Evolutionary conservation across 495 filamentous ascomycete genomes (phyloP).

Genomic region (Tuber aestivum): DNA sequence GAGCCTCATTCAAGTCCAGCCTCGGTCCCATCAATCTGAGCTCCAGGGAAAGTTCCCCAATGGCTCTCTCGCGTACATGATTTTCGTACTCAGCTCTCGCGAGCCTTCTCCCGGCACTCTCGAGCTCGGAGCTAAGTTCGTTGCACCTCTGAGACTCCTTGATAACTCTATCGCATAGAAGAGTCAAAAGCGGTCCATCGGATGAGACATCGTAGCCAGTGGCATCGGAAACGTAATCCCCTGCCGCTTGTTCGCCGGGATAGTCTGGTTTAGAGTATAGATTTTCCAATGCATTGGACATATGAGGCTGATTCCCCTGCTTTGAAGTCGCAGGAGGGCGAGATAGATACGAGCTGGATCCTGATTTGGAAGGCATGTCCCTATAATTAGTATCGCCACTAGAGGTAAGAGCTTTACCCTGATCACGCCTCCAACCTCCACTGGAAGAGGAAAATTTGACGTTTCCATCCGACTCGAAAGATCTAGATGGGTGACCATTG

Average conservation of each 20-base stretch:
- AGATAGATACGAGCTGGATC: not conserved
- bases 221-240: not conserved
- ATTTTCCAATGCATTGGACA: not conserved
- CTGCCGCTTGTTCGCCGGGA: not conserved
- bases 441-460: not conserved
- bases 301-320: not conserved
- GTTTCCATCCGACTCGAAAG: not conserved
- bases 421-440: not conserved
- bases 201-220: not conserved
- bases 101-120: not conserved
- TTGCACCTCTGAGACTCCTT: not conserved
- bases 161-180: not conserved
- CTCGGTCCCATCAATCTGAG: not conserved
- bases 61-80: no score
- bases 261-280: not conserved
- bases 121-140: not conserved
- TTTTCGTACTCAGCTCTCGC: not conserved
- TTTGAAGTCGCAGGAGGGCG: not conserved
- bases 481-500: not conserved
- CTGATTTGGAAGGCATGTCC: not conserved
- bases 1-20: not conserved
- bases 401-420: not conserved
- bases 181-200: not conserved
- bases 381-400: not conserved
- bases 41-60: not conserved